Evolutionary conservation across 257 asterid species (phyloP).

Genomic region (Nicotiana paniculata): DNA sequence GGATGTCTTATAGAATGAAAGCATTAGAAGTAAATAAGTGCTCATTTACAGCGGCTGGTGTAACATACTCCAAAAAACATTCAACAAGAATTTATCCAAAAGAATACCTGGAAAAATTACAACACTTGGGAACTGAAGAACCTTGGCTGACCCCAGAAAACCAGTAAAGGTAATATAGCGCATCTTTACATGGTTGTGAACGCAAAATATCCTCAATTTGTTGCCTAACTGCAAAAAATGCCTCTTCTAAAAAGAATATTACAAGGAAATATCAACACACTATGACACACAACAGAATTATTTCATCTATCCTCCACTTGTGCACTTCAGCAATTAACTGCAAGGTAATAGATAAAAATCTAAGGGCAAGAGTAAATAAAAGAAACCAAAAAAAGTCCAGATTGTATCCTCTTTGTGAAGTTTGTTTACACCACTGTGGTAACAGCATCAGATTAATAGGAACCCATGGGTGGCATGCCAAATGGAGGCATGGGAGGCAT

Average conservation of each 20-base stretch:
- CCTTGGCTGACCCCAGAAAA: not conserved
- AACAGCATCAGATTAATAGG: slow-evolving; percentile 44
- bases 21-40: not conserved
- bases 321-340: slow-evolving; percentile 16
- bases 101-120: not conserved
- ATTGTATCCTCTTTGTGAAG: not conserved
- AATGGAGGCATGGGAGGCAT: slow-evolving; percentile 95
- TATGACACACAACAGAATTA: slow-evolving; percentile 33
- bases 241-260: slow-evolving; percentile 69
- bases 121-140: not conserved
- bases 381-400: not conserved
- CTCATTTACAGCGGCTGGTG: not conserved
- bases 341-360: slow-evolving; percentile 7
- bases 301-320: slow-evolving; percentile 16
- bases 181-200: slow-evolving; percentile 11
- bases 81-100: not conserved
- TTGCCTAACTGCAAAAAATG: slow-evolving; percentile 68
- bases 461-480: slow-evolving; percentile 97
- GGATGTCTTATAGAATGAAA: too few relatives aligned
- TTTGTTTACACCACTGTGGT: slow-evolving; percentile 1
- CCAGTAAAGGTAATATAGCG: slow-evolving; percentile 4
- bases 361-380: not conserved
- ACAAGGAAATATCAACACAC: slow-evolving; percentile 68
- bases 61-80: not conserved
- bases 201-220: slow-evolving; percentile 38